Evolutionary conservation across 1,284 basidiomycete genomes (phyloP).

Genomic region (Cryptococcus floricola): DNA sequence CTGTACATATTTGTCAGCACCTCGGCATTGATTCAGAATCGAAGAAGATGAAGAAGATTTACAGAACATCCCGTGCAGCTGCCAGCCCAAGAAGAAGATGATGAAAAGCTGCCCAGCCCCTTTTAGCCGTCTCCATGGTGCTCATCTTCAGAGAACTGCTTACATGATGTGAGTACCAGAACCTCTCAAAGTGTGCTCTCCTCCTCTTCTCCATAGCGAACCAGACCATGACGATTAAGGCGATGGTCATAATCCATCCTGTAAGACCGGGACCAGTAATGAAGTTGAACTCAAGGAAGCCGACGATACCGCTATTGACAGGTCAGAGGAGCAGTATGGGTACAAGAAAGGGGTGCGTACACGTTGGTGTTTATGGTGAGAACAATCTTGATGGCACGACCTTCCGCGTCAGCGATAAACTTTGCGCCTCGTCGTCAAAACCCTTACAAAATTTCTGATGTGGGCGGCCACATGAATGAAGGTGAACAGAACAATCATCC

Average conservation of each 20-base stretch:
- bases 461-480: slow-evolving; percentile 54
- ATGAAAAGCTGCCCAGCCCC: slow-evolving; percentile 60
- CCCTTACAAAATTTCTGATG: slow-evolving; percentile 25
- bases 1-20: slow-evolving; percentile 5
- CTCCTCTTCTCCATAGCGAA: slow-evolving; percentile 75
- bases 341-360: slow-evolving; percentile 8
- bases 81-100: slow-evolving; percentile 84
- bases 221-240: slow-evolving; percentile 70
- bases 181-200: slow-evolving; percentile 66
- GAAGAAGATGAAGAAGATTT: slow-evolving; percentile 7
- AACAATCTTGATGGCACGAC: slow-evolving; percentile 40
- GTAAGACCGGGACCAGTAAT: slow-evolving; percentile 81
- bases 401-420: not conserved
- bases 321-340: not conserved
- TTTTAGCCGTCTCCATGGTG: slow-evolving; percentile 1
- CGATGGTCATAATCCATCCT: slow-evolving; percentile 81
- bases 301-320: slow-evolving; percentile 55
- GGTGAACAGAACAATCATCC: slow-evolving; percentile 74
- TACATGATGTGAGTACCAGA: slow-evolving; percentile 6
- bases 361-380: slow-evolving; percentile 59
- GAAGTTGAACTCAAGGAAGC: slow-evolving; percentile 73
- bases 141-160: not conserved
- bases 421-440: not conserved
- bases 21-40: not conserved
- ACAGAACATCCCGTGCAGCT: slow-evolving; percentile 90